Evolutionary conservation across 768 basidiomycete genomes (phyloP), one percentile per base, ranked within the genome.

Genomic region (Collybia sp.): DNA sequence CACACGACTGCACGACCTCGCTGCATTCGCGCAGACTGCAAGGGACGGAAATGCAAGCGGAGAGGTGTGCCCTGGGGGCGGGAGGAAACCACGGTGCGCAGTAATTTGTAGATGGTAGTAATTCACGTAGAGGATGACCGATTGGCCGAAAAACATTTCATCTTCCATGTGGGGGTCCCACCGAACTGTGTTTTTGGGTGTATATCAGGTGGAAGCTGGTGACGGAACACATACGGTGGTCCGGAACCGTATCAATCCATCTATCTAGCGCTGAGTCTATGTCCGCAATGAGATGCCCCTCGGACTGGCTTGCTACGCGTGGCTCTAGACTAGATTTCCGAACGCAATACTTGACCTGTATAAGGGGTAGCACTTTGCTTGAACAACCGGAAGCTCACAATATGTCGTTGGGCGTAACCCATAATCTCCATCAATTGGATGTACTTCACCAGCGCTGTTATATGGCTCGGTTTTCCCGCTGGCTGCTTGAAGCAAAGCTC

Each of bases 21-120:
- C 86, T 0, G 91, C 82, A 49, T 91, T 92, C n/a, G 84, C 81
- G 60, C 89, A 92, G 43, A 93, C 90, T 0, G 87, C 86, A 25
- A 92, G 69, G 0, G 88, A 56, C 67, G 85, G 82, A 41, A 83
- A 73, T 0, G 64, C 57, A 1, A 61, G 49, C 5, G 64, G 58
- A 6, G 54, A 53, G 9, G 62, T 71, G 46, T 80, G 79, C 38
- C 73, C 66, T 2, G 80, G 76, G 0, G 77, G 77, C 0, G 86
- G 85, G 46, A 93, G 83, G 62, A 88, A 90, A 2, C 84, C 83
- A 36, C 89, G 73, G 60, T 93, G 90, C 40, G 89, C 77, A 47
- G 82, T 68, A 53, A 92, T 90, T 56, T 86, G 80, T 15, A 80
- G 61, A 43, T 70, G 56, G 44, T 74, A 74, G 46, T 73, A 75